Evolutionary conservation across 805 yeast species (phyloP), one percentile per base, ranked within the genome.

Genomic region (Lachancea nothofagi): DNA sequence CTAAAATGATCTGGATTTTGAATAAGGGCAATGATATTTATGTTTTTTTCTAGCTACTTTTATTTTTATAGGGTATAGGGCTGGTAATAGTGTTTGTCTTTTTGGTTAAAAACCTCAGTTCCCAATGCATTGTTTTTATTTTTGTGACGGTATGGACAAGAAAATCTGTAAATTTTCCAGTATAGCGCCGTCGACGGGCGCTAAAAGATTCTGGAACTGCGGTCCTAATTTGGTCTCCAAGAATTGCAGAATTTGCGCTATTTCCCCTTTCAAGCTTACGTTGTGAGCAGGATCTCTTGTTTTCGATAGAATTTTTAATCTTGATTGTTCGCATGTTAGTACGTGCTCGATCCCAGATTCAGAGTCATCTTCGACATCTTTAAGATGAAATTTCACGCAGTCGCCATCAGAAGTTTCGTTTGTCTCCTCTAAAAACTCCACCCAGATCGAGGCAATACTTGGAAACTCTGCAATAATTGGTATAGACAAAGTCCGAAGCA

Each of bases 341-440:
- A 54, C 53, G 36, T 43, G 53, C 33, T 45, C 56, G 22, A 48
- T 52, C 15, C 43, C 33, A 2, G 58, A 48, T 38, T 68, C 58
- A 30, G 62, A 51, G 15, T 63, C 56, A 25, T 55, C 61, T 8
- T 23, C 38, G 24, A 14, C 12, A 47, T 67, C 69, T 43, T 70
- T 65, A 12, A 64, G 59, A 48, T 75, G 79, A 46, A 76, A 77
- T 19, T 61, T 66, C 22, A 65, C 70, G 49, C 78, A 72, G 48
- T 80, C 83, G 3, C 86, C 87, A 23, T 59, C 55, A 3, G 51
- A 56, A 8, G 58, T 45, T 54, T 89, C 97, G 41, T 78, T 74
- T 10, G 83, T 70, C 54, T 87, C 95, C 50, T 89, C 96, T 35
- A 85, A 55, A 43, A 82, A 69, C 36, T 72, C 65, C 3, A 69